Evolutionary conservation across 495 filamentous ascomycete genomes (phyloP).

Genomic region (Chlorociboria aeruginascens): DNA sequence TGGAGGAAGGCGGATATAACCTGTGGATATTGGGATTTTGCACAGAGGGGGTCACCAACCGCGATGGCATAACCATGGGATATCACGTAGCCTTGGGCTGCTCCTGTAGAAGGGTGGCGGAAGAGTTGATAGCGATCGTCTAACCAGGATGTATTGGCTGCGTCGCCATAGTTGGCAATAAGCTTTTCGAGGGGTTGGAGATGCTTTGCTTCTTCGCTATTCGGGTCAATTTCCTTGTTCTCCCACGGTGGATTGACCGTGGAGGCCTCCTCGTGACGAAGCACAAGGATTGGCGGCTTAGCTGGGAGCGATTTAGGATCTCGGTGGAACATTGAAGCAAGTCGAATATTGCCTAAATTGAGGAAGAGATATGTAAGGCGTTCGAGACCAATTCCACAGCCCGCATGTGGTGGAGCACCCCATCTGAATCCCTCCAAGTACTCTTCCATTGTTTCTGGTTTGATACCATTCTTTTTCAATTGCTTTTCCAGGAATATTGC

Average conservation of each 20-base stretch:
- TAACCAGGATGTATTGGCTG: conserved; percentile 77
- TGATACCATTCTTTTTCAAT: conserved; percentile 64
- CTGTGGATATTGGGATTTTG: conserved; percentile 53
- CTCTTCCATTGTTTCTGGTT: conserved; percentile 67
- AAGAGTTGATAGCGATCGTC: conserved; percentile 75
- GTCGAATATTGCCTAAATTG: conserved; percentile 75
- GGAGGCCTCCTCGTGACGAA: conserved; percentile 71
- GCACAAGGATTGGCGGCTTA: conserved; percentile 39
- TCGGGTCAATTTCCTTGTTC: conserved; percentile 10
- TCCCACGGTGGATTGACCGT: conserved; percentile 49
- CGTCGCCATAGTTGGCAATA: conserved; percentile 82
- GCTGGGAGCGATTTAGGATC: conserved; percentile 72
- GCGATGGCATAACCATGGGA: conserved; percentile 63
- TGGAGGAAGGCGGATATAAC: conserved; percentile 62
- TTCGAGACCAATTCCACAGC: conserved; percentile 83
- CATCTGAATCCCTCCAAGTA: conserved; percentile 82
- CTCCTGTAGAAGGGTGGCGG: conserved; percentile 64
- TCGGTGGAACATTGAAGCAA: conserved; percentile 72
- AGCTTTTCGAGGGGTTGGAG: conserved; percentile 67
- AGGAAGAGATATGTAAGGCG: conserved; percentile 76
- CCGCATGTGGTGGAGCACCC: conserved; percentile 81
- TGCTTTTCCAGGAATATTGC: conserved; percentile 59
- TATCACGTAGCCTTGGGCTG: conserved; percentile 66
- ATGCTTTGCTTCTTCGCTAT: conserved; percentile 19
- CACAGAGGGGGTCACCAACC: conserved; percentile 73